Evolutionary conservation across 2,329 filamentous ascomycete genomes (phyloP).

Genomic region (Cladophialophora exuberans): DNA sequence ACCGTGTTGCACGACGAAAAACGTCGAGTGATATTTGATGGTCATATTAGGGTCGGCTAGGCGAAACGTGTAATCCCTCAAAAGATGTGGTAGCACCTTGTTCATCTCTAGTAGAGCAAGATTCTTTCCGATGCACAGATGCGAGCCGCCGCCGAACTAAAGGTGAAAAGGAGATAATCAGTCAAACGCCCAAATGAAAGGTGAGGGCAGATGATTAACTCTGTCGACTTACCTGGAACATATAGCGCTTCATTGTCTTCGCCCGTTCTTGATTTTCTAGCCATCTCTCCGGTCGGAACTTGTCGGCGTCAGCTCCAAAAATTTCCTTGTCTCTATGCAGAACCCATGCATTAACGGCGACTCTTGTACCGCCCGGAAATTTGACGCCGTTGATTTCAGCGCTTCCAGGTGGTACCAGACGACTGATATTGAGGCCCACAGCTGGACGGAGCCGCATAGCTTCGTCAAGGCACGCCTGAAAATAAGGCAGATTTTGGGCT

Average conservation of each 20-base stretch:
- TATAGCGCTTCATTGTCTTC: constrained; percentile 56
- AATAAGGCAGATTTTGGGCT: constrained; percentile 28
- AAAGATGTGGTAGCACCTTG: constrained; percentile 60
- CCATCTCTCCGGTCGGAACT: constrained; percentile 53
- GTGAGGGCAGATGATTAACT: neutral
- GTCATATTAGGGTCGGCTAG: constrained; percentile 54
- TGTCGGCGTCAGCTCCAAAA: constrained; percentile 45
- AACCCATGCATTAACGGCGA: constrained; percentile 42
- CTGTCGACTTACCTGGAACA: constrained; percentile 55
- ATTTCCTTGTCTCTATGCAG: constrained; percentile 46
- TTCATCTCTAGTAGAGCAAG: constrained; percentile 62
- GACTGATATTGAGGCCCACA: constrained; percentile 35
- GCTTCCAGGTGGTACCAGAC: constrained; percentile 32
- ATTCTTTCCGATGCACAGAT: constrained; percentile 61
- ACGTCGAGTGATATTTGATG: constrained; percentile 58
- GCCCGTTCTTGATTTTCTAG: constrained; percentile 36
- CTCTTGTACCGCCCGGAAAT: constrained; percentile 26
- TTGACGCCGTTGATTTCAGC: constrained; percentile 27
- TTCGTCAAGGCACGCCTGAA: constrained; percentile 32
- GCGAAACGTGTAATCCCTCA: constrained; percentile 58
- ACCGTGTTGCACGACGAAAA: constrained; percentile 64
- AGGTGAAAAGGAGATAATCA: neutral
- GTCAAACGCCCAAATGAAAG: neutral
- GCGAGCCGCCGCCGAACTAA: constrained; percentile 58
- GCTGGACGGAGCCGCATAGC: constrained; percentile 33